Base-by-base conservation (phyloP, 148 eudicot genomes). In the Pharnaceum exiguum region DNA sequence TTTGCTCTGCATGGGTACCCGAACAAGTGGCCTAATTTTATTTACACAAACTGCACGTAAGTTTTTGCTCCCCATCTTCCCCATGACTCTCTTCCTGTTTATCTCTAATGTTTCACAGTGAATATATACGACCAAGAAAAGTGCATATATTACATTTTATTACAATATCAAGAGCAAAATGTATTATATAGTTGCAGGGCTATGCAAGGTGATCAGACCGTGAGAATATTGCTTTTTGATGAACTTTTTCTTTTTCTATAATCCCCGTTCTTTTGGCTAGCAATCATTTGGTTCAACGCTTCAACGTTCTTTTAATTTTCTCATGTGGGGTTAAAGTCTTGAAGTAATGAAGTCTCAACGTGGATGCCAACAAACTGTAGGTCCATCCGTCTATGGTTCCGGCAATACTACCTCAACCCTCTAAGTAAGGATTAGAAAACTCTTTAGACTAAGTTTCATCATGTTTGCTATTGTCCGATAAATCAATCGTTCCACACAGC, bases 1-100 rank as follows among this genome's bases (percentile, higher is more conserved):
- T 45, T 71, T 63, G 26, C 48, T 62, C 30, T 57, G 75, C 27
- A 64, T 9, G 6, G 75, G 85, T n/a, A 79, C 75, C 36, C 75
- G 74, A 29, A 70, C 79, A 44, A 75, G 73, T 49, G 88, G 93
- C 76, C 93, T 82, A 56, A 85, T 77, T 48, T 71, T 79, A 42
- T 77, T 82, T 7, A 85, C 66, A 73, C 88, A 85, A 69, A 82
- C 82, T 40, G 67, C 27, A 19, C 79, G 88, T 69, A 85, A 40
- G 46, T 65, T 82, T 2, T 65, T 65, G 12, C 66, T 64, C n/a
- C 70, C 75, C 18, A 12, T 60, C 72, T 60, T 56, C 2, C 78
- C 84, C 86, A 84, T 77, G 15, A 57, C 39, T 56, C 43, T 16
- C 28, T 53, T 31, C n/a, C n/a, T n/a, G n/a, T n/a, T n/a, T n/a